Evolutionary conservation across 2,329 filamentous ascomycete species (phyloP).

Genomic region (Exserohilum turcica): DNA sequence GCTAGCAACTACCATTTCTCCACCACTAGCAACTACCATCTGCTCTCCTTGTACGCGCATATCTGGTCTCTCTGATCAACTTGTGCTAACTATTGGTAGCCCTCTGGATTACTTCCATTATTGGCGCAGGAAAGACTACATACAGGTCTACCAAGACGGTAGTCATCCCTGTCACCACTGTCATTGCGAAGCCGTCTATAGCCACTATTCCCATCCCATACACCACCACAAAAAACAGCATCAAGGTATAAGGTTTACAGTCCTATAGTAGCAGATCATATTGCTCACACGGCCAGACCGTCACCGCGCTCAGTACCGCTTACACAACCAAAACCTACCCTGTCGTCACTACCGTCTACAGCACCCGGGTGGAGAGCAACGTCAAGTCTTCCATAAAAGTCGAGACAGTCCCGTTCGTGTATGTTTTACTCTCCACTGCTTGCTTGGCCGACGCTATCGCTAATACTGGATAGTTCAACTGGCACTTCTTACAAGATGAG

Average conservation of each 20-base stretch:
- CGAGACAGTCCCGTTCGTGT: constrained; percentile 24
- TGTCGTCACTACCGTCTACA: constrained; percentile 23
- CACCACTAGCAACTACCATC: constrained; percentile 6
- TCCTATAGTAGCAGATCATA: background rate
- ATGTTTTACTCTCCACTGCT: constrained; percentile 6
- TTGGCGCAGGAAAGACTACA: constrained; percentile 13
- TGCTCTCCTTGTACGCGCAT: constrained; percentile 17
- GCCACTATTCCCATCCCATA: constrained; percentile 15
- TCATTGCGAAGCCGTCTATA: constrained; percentile 14
- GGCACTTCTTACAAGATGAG: constrained; percentile 23
- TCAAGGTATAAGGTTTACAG: background rate
- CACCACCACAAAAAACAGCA: constrained; percentile 17
- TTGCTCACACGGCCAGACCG: constrained; percentile 1
- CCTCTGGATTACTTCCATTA: constrained; percentile 20
- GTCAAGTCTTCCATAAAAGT: constrained; percentile 16
- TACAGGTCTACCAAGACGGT: constrained; percentile 25
- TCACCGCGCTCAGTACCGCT: constrained; percentile 6
- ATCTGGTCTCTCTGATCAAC: no score
- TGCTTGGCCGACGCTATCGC: background rate
- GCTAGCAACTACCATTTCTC: constrained; percentile 13
- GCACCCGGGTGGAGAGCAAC: constrained; percentile 16
- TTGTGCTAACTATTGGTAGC: constrained; percentile 9
- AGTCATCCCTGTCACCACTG: constrained; percentile 22
- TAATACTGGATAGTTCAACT: constrained; percentile 19
- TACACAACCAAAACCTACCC: constrained; percentile 19